A percentile compares a stretch with the other conserved stretches of the same genome.
phyloP scores from a whole-genome alignment of 345 rosid genomes.

The Lumnitzera littorea region DNA sequence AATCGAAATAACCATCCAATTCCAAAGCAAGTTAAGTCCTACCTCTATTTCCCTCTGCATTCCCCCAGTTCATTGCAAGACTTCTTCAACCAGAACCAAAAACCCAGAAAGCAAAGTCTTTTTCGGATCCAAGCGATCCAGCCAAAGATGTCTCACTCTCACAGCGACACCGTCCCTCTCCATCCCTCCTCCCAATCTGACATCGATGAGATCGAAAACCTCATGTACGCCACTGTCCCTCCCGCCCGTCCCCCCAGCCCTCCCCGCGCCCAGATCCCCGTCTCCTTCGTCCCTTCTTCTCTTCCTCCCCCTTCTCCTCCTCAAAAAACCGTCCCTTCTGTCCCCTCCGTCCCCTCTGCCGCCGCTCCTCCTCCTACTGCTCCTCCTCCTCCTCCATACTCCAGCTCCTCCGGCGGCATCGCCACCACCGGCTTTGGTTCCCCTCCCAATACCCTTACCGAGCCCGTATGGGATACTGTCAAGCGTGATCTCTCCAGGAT shows the following conservation, averaged over 20 bases:
- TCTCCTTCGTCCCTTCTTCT: slow-evolving; percentile 61
- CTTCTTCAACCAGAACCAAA: not conserved
- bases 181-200: slow-evolving; percentile 88
- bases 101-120: too few species aligned
- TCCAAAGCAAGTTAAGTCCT: too few species aligned
- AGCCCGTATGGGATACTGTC: slow-evolving; percentile 97
- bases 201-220: slow-evolving; percentile 98
- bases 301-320: slow-evolving; percentile 50
- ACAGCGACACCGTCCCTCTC: slow-evolving; percentile 75
- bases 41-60: too few species aligned
- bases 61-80: not conserved
- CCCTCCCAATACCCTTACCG: slow-evolving; percentile 81
- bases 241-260: slow-evolving; percentile 89
- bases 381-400: slow-evolving; percentile 35
- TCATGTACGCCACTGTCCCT: slow-evolving; percentile 75
- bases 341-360: slow-evolving; percentile 1
- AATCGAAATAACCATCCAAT: too few species aligned
- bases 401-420: slow-evolving; percentile 6
- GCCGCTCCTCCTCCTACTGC: slow-evolving; percentile 28
- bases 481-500: slow-evolving; percentile 96
- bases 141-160: slow-evolving; percentile 52
- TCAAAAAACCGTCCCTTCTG: slow-evolving; percentile 55
- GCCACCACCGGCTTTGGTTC: slow-evolving; percentile 58
- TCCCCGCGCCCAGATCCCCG: slow-evolving; percentile 69
- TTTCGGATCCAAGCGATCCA: not conserved